Percentiles rank a stretch among this genome's conserved stretches.
These are phyloP conservation scores for Lachancea kluyveri DNA, from an alignment of 805 yeast species.

Conservation along the genomic window DNA sequence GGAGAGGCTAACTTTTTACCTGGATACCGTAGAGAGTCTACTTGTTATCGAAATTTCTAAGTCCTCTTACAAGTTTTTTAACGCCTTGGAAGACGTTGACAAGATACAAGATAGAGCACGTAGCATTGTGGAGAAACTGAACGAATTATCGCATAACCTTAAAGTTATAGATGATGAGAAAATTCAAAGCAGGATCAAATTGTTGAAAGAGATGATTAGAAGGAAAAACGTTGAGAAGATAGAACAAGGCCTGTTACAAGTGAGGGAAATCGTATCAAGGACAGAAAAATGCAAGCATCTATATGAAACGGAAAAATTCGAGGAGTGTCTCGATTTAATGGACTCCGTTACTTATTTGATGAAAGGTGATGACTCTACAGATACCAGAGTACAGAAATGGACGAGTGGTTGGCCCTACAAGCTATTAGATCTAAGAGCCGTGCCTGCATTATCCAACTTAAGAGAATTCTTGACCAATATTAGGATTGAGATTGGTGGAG, in stretches of 20 bases:
- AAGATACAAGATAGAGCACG: slow-evolving; percentile 51
- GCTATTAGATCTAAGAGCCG: slow-evolving; percentile 26
- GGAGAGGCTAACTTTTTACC: slow-evolving; percentile 71
- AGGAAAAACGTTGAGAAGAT: slow-evolving; percentile 54
- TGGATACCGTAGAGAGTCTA: slow-evolving; percentile 80
- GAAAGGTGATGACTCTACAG: slow-evolving; percentile 40
- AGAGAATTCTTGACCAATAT: slow-evolving; percentile 49
- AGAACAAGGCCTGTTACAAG: slow-evolving; percentile 52
- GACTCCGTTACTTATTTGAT: slow-evolving; percentile 53
- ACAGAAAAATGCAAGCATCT: slow-evolving; percentile 34
- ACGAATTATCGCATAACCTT: slow-evolving; percentile 42
- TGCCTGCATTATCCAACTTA: slow-evolving; percentile 32
- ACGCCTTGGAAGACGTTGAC: slow-evolving; percentile 74
- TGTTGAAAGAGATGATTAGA: slow-evolving; percentile 44
- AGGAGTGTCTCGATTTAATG: slow-evolving; percentile 52
- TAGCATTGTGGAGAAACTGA: slow-evolving; percentile 42
- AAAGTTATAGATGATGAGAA: slow-evolving; percentile 41
- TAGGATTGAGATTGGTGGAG: slow-evolving; percentile 60
- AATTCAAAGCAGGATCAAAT: slow-evolving; percentile 44
- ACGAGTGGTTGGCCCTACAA: slow-evolving; percentile 38
- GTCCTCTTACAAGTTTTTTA: slow-evolving; percentile 79
- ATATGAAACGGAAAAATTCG: slow-evolving; percentile 23
- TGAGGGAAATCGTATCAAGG: slow-evolving; percentile 39
- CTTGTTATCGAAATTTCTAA: slow-evolving; percentile 76
- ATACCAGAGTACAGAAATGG: slow-evolving; percentile 24